phyloP scores from a whole-genome alignment of 495 filamentous ascomycete genomes.

The Hyaloscypha hepaticicola region DNA sequence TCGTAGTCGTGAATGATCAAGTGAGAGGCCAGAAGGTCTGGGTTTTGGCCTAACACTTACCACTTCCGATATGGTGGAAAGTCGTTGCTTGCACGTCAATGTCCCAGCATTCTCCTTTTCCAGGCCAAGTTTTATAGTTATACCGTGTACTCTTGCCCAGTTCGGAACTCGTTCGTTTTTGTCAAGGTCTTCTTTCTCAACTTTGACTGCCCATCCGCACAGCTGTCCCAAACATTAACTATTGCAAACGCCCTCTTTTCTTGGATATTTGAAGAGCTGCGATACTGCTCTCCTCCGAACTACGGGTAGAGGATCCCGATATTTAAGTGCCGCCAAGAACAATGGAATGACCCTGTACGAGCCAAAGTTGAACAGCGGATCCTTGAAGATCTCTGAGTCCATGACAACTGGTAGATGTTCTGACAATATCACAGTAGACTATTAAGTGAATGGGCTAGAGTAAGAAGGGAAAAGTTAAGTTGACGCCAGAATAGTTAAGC shows the following conservation, averaged over 20 bases:
- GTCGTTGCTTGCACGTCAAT: slow-evolving; percentile 9
- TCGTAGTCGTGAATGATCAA: background rate
- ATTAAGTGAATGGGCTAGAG: too few species aligned
- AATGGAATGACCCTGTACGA: slow-evolving; percentile 39
- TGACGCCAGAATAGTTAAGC: too few species aligned
- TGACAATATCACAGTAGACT: too few species aligned
- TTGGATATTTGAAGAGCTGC: slow-evolving; percentile 34
- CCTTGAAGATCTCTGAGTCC: too few species aligned
- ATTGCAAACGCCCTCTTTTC: slow-evolving; percentile 49
- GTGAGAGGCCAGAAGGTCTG: background rate
- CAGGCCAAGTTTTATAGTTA: background rate
- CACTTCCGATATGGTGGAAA: background rate
- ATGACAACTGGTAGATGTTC: too few species aligned
- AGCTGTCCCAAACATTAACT: slow-evolving; percentile 37
- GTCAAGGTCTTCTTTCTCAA: slow-evolving; percentile 41
- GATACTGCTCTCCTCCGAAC: slow-evolving; percentile 42
- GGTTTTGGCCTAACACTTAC: background rate
- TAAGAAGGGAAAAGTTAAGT: too few species aligned
- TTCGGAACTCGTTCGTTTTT: background rate
- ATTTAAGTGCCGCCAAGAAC: slow-evolving; percentile 40
- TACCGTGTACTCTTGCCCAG: slow-evolving; percentile 12
- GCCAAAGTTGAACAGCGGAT: slow-evolving; percentile 20
- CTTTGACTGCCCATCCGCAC: slow-evolving; percentile 37
- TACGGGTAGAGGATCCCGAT: slow-evolving; percentile 39
- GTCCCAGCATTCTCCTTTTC: background rate